Base-by-base conservation (phyloP, 495 filamentous ascomycete genomes). In the Xylaria curta region DNA sequence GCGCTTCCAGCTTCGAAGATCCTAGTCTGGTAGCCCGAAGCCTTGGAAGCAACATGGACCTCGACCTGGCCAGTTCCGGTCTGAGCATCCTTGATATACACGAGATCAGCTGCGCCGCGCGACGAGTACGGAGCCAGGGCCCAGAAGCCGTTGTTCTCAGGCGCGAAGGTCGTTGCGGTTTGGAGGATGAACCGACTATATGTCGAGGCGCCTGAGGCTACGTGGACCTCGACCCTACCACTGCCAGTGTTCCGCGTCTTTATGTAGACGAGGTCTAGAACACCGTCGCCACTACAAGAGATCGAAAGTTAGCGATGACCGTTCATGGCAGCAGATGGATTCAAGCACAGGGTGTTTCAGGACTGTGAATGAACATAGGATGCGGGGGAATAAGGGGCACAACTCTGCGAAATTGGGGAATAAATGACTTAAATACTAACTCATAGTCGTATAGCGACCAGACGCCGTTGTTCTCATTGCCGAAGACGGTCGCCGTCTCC, bases 361-460 rank as follows among this genome's bases (percentile, higher is more conserved):
- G 38, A 42, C 10, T 8, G 9, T 42, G 10, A 12, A 42, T 42
- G 38, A 42, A 10, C 12, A 42, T 42, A 13, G 38, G 38, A 12
- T 10, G 2, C 38, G 13, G 4, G 38, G 9, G 38, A 9, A 42
- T 10, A 13, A 42, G 4, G 38, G 9, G 38, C 38, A 42, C 38
- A 13, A 42, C 9, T 42, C 38, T 42, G 38, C 38, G 10, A 42
- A 42, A 42, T 42, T 3, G 38, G 38, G 38, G 38, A 42, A 42
- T 13, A 13, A 42, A 42, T 12, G 38, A 12, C 9, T 42, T 42
- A 42, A 13, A 42, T 42, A 42, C 38, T 42, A 13, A 42, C 38
- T 68, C 54, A 38, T 59, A 68, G 53, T 68, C 66, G 53, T 68
- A 68, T 40, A 68, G 66, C 10, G 15, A 28, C 66, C 66, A 68